A percentile compares a stretch with the other conserved stretches of the same genome.
Evolutionary conservation across 768 basidiomycete genomes (phyloP).

Genomic region (Pseudohyphozyma bogoriensis): DNA sequence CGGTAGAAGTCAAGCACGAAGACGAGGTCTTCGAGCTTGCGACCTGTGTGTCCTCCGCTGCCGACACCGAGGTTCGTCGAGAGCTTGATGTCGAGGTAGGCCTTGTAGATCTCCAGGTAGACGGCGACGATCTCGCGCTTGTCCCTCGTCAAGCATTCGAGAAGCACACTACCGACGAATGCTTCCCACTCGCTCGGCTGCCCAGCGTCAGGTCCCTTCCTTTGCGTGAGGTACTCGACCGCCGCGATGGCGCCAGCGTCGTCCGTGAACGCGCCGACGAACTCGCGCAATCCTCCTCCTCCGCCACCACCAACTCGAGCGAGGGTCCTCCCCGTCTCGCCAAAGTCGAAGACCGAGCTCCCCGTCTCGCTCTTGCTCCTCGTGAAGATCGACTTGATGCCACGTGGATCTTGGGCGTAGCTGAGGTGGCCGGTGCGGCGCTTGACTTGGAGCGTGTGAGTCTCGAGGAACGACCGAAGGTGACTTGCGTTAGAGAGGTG

Average conservation of each 20-base stretch:
- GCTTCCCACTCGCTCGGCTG: slow-evolving; percentile 20
- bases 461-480: slow-evolving; percentile 56
- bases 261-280: slow-evolving; percentile 79
- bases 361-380: slow-evolving; percentile 75
- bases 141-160: slow-evolving; percentile 85
- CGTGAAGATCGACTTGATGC: slow-evolving; percentile 81
- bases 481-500: slow-evolving; percentile 62
- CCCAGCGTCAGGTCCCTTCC: background rate
- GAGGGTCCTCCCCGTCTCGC: slow-evolving; percentile 47
- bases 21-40: slow-evolving; percentile 5
- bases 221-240: slow-evolving; percentile 54
- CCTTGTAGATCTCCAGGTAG: slow-evolving; percentile 11
- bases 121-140: slow-evolving; percentile 42
- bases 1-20: slow-evolving; percentile 23
- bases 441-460: slow-evolving; percentile 82
- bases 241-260: slow-evolving; percentile 38
- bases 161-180: slow-evolving; percentile 34
- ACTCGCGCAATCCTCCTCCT: slow-evolving; percentile 60
- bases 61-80: background rate
- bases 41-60: no score
- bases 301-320: no score
- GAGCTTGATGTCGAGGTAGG: background rate
- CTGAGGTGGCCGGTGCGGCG: slow-evolving; percentile 82
- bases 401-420: slow-evolving; percentile 87
- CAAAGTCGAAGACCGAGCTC: slow-evolving; percentile 78